Base-by-base conservation (phyloP, 2,329 filamentous ascomycete species). In the Grosmannia serpens region DNA sequence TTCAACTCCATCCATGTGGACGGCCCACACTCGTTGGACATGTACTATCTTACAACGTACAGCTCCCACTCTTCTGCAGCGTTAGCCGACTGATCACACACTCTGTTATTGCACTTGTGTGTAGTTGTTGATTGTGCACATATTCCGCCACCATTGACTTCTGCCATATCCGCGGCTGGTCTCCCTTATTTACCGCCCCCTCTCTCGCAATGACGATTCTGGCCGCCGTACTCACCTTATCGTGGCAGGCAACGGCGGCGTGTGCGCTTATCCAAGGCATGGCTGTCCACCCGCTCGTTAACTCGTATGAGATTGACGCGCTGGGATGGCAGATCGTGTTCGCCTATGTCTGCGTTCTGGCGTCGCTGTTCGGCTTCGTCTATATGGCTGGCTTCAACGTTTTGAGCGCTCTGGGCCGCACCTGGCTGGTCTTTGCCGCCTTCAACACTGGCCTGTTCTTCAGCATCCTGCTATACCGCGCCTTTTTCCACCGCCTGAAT, bases 391-490 rank as follows among this genome's bases (percentile, higher is more conserved):
- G 24, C 44, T 38, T 57, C 46, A n/a, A 27, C 31, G 5, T 57
- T 57, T 50, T 38, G 47, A 53, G 9, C 38, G 47, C 56, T 35
- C 50, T 52, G 27, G n/a, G 29, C 29, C 55, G 29, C 27, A 57
- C 17, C 55, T n/a, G n/a, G n/a, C n/a, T n/a, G n/a, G n/a, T n/a
- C n/a, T n/a, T n/a, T n/a, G n/a, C n/a, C n/a, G n/a, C n/a, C n/a
- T n/a, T n/a, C n/a, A n/a, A n/a, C n/a, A n/a, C 44, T 8, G 53
- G 53, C 22, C 33, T 59, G 20, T 57, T 51, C 29, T 29, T 38
- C 9, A 61, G 59, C 50, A 58, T 61, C 17, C 44, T 53, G 27
- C 44, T 61, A 17, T 61, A 61, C 29, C 56, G 58, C 31, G 10
- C 53, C 46, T 58, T 59, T 35, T 57, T 61, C 57, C 60, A n/a